phyloP scores from a whole-genome alignment of 2,329 filamentous ascomycete genomes.

The Hirsutella minnesotensis region DNA sequence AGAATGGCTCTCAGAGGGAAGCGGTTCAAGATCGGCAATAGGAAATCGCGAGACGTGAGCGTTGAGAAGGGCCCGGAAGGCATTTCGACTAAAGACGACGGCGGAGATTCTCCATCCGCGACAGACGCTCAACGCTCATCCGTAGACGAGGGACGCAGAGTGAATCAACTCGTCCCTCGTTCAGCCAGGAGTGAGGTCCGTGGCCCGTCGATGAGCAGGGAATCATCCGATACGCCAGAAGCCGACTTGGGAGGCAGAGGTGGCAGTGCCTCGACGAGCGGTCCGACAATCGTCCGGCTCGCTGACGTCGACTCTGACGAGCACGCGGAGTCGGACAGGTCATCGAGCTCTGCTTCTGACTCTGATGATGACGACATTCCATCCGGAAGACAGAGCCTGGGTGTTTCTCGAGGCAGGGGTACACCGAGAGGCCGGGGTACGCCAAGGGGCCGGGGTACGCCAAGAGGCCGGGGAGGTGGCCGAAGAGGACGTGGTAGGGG shows the following conservation, averaged over 20 bases:
- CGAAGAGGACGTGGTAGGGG: too few relatives aligned
- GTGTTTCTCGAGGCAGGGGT: slow-evolving; percentile 4
- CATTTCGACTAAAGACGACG: background rate
- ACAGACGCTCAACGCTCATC: background rate
- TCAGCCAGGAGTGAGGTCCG: background rate
- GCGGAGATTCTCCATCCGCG: background rate
- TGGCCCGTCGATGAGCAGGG: background rate
- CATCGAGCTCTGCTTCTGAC: slow-evolving; percentile 1
- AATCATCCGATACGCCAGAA: too few relatives aligned
- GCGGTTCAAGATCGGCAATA: slow-evolving; percentile 37
- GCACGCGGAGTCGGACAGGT: background rate
- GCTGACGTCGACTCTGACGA: slow-evolving; percentile 3
- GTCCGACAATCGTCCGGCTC: slow-evolving; percentile 8
- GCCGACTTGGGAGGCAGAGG: background rate
- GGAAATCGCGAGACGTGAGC: slow-evolving; percentile 11
- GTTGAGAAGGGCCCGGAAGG: background rate
- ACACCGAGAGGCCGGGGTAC: slow-evolving; percentile 5
- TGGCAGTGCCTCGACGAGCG: background rate
- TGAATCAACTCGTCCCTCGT: background rate
- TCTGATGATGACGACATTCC: slow-evolving; percentile 12
- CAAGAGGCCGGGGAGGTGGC: slow-evolving; percentile 8
- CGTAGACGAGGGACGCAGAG: background rate
- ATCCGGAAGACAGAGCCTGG: slow-evolving; percentile 1
- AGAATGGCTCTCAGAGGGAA: slow-evolving; percentile 42
- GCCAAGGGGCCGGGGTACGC: slow-evolving; percentile 3